Percentiles rank a stretch among this genome's conserved stretches.
These are phyloP conservation scores for barley (Hordeum vulgare) DNA, from an alignment of 176 grass and related monocot genomes.

Conservation along the genomic window MorexV3_pseudomolecules_assembly NC_058522.1:536248809-536249308, in stretches of 20 bases:
- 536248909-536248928: neutral
- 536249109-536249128: neutral
- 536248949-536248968: neutral
- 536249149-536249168: neutral
- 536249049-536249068: neutral
- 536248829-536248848: neutral
- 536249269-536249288: slow-evolving; percentile 53
- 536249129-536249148: slow-evolving; percentile 16
- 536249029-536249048: no score
- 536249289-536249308: slow-evolving; percentile 43
- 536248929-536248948: neutral
- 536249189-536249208: slow-evolving; percentile 16
- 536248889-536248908: neutral
- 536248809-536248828: neutral
- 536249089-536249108: neutral
- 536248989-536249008: neutral
- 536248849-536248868: neutral
- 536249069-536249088: neutral
- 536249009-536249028: no score
- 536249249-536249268: neutral
- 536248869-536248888: neutral
- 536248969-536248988: neutral
- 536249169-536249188: slow-evolving; percentile 33
- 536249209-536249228: slow-evolving; percentile 12
- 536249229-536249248: neutral